Evolutionary conservation across 2,329 filamentous ascomycete species (phyloP), one percentile per base, ranked within the genome.

Genomic region (Ophiostoma sp.): DNA sequence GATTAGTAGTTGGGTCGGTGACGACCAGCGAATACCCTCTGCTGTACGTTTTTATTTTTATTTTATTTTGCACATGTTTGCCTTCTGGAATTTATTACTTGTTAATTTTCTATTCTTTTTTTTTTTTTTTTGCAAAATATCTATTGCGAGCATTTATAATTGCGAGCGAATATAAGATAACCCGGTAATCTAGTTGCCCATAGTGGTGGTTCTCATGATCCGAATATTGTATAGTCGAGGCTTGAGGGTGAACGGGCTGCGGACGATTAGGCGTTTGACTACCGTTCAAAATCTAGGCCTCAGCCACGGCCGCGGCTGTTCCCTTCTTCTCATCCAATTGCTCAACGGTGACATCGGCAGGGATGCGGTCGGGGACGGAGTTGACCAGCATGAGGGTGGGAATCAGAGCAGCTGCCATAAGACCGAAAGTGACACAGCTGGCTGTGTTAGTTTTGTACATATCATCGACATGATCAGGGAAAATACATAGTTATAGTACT

Each of bases 1-100:
- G 44, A 48, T 48, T 48, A 48, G 44, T 48, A 48, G 44, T 48
- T 48, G 44, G 44, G 44, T 48, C 44, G 44, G 44, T 48, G 44
- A 48, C 44, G 44, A 48, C 44, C 44, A 48, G 44, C 44, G 44
- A 48, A 48, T 48, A 48, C 44, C 44, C 44, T 48, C 44, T 48
- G 44, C 44, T 48, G 44, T 48, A 48, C 44, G 44, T 48, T 48
- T 48, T 20, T 48, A 8, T 44, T 44, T 48, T 48, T 48, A 7
- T n/a, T 7, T 20, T 7, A 5, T 20, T 48, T 48, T 39, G 36
- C 36, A 8, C 11, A 13, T 41, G 39, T 8, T n/a, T n/a, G n/a
- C n/a, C n/a, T n/a, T n/a, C n/a, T 36, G 35, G 4, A 36, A 8
- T 4, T 36, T 36, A 36, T 36, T 36, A 8, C 8, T 10, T 8